Evolutionary conservation across 2,329 filamentous ascomycete genomes (phyloP).

Genomic region (Hirsutella thompsonii): DNA sequence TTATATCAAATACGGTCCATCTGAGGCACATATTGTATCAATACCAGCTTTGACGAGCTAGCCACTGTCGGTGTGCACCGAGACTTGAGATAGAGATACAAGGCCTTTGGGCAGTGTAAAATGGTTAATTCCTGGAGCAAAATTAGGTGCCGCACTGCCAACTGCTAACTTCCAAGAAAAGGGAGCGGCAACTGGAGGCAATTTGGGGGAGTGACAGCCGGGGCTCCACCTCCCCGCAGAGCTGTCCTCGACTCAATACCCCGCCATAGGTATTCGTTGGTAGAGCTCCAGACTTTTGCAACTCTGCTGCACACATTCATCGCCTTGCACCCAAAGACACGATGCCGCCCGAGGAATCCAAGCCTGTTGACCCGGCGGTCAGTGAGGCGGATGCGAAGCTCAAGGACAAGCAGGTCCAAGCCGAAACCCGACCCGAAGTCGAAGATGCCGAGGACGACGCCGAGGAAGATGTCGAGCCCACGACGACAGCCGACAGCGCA

Average conservation of each 20-base stretch:
- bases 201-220: background rate
- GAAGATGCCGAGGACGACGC: conserved; percentile 37
- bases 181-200: no score
- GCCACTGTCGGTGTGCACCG: no score
- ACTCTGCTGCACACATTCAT: background rate
- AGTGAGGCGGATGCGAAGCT: conserved; percentile 32
- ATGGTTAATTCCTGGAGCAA: no score
- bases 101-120: no score
- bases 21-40: no score
- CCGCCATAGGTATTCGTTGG: background rate
- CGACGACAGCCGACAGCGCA: conserved; percentile 20
- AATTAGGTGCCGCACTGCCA: no score
- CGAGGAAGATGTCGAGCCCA: conserved; percentile 32
- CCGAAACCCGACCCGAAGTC: conserved; percentile 31
- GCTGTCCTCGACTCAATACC: background rate
- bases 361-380: conserved; percentile 40
- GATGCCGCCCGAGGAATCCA: conserved; percentile 48
- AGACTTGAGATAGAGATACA: no score
- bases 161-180: no score
- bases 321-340: background rate
- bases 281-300: background rate
- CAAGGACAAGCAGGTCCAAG: conserved; percentile 26
- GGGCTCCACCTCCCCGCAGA: background rate
- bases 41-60: no score
- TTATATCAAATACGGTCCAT: no score